Percentiles rank a stretch among this genome's conserved stretches.
Evolutionary conservation across 108 stramenopile species (phyloP).

Genomic region (Craspedostauros australis): DNA sequence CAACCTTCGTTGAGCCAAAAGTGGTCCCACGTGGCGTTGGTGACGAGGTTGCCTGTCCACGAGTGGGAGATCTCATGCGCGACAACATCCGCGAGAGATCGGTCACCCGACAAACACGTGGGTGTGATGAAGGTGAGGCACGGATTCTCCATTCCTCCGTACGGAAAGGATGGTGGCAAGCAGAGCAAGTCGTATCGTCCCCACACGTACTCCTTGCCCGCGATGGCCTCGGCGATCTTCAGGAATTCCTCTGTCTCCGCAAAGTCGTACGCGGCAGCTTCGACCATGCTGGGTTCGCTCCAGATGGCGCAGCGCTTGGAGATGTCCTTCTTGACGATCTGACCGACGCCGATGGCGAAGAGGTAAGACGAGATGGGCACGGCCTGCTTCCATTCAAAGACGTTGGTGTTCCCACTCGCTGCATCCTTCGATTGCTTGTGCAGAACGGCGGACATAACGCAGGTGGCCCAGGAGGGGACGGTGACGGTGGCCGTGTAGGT

Average conservation of each 20-base stretch:
- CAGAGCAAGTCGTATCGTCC: slow-evolving; percentile 92
- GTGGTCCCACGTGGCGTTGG: slow-evolving; percentile 87
- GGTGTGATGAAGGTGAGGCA: slow-evolving; percentile 98
- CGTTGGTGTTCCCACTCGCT: slow-evolving; percentile 9
- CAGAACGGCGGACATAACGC: slow-evolving; percentile 89
- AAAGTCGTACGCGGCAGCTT: slow-evolving; percentile 92
- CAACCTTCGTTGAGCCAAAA: slow-evolving; percentile 99
- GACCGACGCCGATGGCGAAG: slow-evolving; percentile 90
- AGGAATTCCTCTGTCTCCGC: slow-evolving; percentile 89
- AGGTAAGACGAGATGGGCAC: slow-evolving; percentile 93
- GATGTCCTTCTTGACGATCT: slow-evolving; percentile 70
- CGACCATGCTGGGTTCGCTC: slow-evolving; percentile 89
- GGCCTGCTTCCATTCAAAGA: slow-evolving; percentile 76
- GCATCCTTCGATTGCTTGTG: slow-evolving; percentile 6
- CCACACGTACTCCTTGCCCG: slow-evolving; percentile 83
- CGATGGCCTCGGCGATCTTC: slow-evolving; percentile 77
- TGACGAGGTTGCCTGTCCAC: slow-evolving; percentile 97
- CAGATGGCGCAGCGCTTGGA: slow-evolving; percentile 81
- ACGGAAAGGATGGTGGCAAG: slow-evolving; percentile 95
- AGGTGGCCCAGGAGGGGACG: slow-evolving; percentile 87
- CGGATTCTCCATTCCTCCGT: slow-evolving; percentile 98
- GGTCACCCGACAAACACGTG: slow-evolving; percentile 92
- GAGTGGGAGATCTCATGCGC: slow-evolving; percentile 89
- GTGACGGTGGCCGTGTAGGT: slow-evolving; percentile 83
- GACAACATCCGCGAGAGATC: slow-evolving; percentile 92